Conservation (phyloP, 2,329 filamentous ascomycete species). For the Aspergillus chevalieri region DNA sequence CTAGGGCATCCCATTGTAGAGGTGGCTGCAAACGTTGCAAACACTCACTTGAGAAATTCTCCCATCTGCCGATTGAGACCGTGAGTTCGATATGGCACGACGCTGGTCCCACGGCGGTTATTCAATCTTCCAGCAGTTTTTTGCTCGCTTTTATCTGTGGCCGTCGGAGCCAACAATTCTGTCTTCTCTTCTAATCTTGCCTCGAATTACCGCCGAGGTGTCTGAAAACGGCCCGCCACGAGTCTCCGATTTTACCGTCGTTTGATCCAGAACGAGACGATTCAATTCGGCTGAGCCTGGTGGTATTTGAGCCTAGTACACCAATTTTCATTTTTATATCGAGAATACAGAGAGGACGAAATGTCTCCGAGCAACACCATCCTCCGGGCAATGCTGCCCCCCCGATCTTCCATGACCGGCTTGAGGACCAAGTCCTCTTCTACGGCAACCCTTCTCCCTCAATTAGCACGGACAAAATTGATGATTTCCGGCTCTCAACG, state of each 20-base stretch:
- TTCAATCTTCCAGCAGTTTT: neutral
- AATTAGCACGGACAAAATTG: conserved; percentile 6
- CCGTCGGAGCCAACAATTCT: neutral
- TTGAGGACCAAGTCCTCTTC: conserved; percentile 16
- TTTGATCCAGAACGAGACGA: neutral
- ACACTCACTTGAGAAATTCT: conserved; percentile 25
- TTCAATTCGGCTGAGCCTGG: neutral
- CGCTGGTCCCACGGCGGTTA: neutral
- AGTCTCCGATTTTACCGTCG: neutral
- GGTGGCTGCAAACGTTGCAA: conserved; percentile 27
- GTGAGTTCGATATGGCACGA: neutral
- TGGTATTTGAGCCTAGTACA: neutral
- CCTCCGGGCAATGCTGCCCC: conserved; percentile 26
- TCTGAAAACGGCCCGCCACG: neutral
- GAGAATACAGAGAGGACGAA: conserved; percentile 1
- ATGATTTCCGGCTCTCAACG: conserved; percentile 6
- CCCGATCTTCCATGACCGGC: conserved; percentile 22
- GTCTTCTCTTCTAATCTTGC: neutral
- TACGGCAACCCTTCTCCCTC: conserved; percentile 13
- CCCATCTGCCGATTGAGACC: conserved; percentile 1
- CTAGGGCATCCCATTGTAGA: neutral
- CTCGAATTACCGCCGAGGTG: neutral
- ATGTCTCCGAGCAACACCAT: conserved; percentile 25
- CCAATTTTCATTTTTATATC: neutral
- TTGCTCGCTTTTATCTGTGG: neutral